Conservation (phyloP, 139 green algal species). For the Gonium pectorale region DNA sequence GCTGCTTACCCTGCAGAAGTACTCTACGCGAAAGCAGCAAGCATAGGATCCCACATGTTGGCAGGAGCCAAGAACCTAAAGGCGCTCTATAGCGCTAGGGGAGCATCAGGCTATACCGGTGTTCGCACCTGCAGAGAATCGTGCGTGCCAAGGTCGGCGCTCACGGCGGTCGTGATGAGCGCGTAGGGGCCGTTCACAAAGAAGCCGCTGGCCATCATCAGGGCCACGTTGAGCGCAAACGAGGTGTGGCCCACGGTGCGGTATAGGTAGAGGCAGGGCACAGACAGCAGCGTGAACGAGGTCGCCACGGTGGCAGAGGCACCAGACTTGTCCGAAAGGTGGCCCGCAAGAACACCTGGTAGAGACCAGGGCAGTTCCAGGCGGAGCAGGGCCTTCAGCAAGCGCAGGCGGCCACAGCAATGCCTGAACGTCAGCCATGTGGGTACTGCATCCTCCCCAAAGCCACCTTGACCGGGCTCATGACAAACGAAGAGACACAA, state of each 20-base stretch:
- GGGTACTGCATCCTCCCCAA: too few species aligned
- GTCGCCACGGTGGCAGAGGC: constrained; percentile 78
- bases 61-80: too few species aligned
- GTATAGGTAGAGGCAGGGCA: constrained; percentile 91
- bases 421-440: too few species aligned
- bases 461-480: too few species aligned
- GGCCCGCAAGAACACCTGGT: constrained; percentile 84
- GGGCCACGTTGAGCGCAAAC: constrained; percentile 79
- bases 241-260: constrained; percentile 66
- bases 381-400: too few species aligned
- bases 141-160: constrained; percentile 94
- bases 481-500: too few species aligned
- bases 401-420: too few species aligned
- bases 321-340: constrained; percentile 85
- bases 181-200: constrained; percentile 97
- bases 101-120: too few species aligned
- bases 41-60: too few species aligned
- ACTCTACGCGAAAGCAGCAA: too few species aligned
- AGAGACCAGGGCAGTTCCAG: background rate
- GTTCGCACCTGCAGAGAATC: constrained; percentile 82
- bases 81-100: too few species aligned
- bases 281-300: constrained; percentile 82
- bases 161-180: constrained; percentile 96
- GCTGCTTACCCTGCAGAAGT: too few species aligned
- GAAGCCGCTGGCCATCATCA: constrained; percentile 92